phyloP scores from a whole-genome alignment of 257 asterid species.

The Solanum verrucosum region DNA sequence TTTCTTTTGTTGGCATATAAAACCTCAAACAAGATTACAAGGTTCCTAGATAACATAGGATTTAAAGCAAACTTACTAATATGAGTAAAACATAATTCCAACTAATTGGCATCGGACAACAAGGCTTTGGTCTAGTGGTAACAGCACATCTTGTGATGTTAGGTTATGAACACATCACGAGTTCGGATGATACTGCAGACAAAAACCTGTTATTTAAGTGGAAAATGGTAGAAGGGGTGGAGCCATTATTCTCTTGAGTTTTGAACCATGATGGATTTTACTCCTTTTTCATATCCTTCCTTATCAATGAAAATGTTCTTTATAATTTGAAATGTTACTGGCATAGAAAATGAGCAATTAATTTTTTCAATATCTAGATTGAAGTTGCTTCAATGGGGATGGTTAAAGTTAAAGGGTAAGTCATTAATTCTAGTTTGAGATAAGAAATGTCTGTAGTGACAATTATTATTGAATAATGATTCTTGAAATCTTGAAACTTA shows the following conservation, averaged over 20 bases:
- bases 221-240: background rate
- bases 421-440: background rate
- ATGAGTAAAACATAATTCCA: background rate
- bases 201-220: background rate
- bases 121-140: background rate
- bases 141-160: background rate
- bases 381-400: background rate
- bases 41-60: background rate
- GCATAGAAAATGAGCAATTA: background rate
- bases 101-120: background rate
- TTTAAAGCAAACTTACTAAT: background rate
- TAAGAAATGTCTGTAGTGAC: background rate
- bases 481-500: background rate
- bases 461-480: background rate
- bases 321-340: background rate
- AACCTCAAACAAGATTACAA: background rate
- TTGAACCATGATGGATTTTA: background rate
- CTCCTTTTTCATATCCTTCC: background rate
- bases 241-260: background rate
- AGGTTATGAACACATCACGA: background rate
- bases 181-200: background rate
- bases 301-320: background rate
- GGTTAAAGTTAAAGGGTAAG: background rate
- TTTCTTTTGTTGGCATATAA: background rate
- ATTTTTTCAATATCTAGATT: background rate